A percentile compares a stretch with the other conserved stretches of the same genome.
phyloP scores from a whole-genome alignment of 116 monocot species.

The Zostera marina region DNA sequence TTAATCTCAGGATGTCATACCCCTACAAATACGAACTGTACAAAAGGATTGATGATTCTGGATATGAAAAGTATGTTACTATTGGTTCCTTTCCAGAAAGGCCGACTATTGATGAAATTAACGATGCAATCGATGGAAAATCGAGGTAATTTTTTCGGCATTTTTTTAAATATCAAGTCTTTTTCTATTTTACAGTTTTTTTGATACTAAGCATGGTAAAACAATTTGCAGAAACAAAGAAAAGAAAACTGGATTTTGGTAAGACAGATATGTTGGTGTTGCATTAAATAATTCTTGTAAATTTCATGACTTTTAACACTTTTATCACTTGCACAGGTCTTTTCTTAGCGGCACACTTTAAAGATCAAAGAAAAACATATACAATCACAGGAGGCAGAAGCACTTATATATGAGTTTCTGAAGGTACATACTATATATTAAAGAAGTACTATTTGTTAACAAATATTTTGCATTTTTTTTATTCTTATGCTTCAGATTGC shows the following conservation, averaged over 20 bases:
- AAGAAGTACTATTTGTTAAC: too few relatives aligned
- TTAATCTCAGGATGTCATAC: constrained; percentile 67
- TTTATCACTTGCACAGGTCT: constrained; percentile 26
- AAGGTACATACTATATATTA: too few relatives aligned
- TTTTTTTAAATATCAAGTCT: background rate
- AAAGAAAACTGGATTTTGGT: constrained; percentile 68
- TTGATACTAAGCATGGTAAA: background rate
- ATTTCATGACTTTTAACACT: background rate
- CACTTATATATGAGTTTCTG: background rate
- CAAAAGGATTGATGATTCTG: constrained; percentile 56
- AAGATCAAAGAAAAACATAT: constrained; percentile 4
- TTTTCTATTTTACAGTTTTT: background rate
- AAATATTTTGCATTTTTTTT: too few relatives aligned
- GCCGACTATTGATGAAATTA: constrained; percentile 70
- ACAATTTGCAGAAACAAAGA: constrained; percentile 49
- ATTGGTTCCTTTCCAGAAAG: constrained; percentile 51
- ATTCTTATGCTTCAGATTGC: too few relatives aligned
- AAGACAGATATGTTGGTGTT: constrained; percentile 1
- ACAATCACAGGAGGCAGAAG: background rate
- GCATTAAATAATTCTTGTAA: background rate
- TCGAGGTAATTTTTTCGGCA: constrained; percentile 26
- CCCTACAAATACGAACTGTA: constrained; percentile 62
- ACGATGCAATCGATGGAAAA: constrained; percentile 71
- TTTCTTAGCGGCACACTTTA: constrained; percentile 59
- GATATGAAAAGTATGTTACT: constrained; percentile 63